phyloP scores from a whole-genome alignment of 805 yeast genomes.

The Cyberlindnera sargentensis region DNA sequence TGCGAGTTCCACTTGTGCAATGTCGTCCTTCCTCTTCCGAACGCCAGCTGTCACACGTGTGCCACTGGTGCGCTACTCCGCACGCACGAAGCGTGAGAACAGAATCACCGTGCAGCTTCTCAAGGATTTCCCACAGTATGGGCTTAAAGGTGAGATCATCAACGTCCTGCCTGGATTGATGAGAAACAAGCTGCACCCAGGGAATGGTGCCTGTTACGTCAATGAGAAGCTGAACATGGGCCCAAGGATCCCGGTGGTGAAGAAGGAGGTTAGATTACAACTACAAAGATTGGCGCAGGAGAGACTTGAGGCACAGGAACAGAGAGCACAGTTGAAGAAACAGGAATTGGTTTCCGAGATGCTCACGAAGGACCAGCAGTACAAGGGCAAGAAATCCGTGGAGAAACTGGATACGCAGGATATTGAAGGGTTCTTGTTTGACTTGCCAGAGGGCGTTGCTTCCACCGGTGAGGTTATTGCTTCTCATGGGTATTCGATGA shows the following conservation, averaged over 20 bases:
- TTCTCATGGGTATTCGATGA: constrained; percentile 16
- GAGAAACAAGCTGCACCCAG: constrained; percentile 69
- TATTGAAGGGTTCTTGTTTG: constrained; percentile 19
- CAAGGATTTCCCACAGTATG: constrained; percentile 55
- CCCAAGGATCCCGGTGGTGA: constrained; percentile 23
- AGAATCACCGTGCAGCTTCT: constrained; percentile 71
- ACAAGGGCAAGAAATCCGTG: not conserved
- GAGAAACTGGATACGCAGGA: constrained; percentile 9
- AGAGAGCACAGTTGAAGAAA: constrained; percentile 1
- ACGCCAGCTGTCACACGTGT: constrained; percentile 14
- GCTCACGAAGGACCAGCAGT: constrained; percentile 2
- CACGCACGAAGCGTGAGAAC: constrained; percentile 41
- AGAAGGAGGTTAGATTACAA: constrained; percentile 12
- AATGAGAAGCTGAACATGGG: constrained; percentile 21
- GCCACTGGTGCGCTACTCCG: constrained; percentile 35
- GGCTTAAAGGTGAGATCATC: constrained; percentile 65
- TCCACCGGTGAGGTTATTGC: constrained; percentile 5
- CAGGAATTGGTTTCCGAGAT: not conserved
- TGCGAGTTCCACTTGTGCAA: not conserved
- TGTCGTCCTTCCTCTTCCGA: constrained; percentile 6
- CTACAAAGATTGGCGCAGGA: constrained; percentile 4
- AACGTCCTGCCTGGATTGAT: constrained; percentile 73
- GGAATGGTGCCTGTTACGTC: constrained; percentile 71
- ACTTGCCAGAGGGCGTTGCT: constrained; percentile 8
- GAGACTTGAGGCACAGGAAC: not conserved